Evolutionary conservation across 371 early-diverging fungal genomes (phyloP), one percentile per base, ranked within the genome.

Genomic region (Rhizopus sp.): DNA sequence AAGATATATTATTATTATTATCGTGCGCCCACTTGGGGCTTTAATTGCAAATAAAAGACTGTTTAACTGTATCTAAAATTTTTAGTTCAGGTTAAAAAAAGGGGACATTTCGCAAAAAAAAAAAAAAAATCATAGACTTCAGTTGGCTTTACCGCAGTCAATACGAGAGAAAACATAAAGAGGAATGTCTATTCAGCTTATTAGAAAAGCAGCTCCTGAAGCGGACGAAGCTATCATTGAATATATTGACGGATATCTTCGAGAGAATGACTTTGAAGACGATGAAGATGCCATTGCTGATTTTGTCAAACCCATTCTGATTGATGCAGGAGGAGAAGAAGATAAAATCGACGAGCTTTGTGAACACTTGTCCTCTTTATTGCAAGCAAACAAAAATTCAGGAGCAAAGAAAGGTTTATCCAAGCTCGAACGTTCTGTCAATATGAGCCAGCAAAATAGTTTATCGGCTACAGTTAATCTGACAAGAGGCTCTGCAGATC

Each of bases 241-340:
- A 35, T 93, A 92, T 66, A 79, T 93, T 53, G 79, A 86, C 44
- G 93, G 93, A 10, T 95, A 92, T 68, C 81, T 97, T 10, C 83
- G 86, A 39, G 96, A 93, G 48, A 81, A 81, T 47, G 73, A 77
- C 29, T 58, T 77, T 58, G 82, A 78, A 54, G 94, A 92, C 63
- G 82, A 82, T 23, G 83, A 85, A 39, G 90, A 88, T 53, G 89
- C 88, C 5, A 82, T 97, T 40, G 55, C 77, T 31, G 96, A 94
- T 50, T 92, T 95, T 61, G 82, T 96, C 17, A 81, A 84, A 40
- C 96, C 98, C 1, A 80, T 98, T 42, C 78, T 98, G 5, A 70
- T 85, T 40, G 95, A 93, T 59, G 88, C 88, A 6, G 87, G 89
- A 49, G 86, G 84, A 48, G 77, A 84, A 0, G 86, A 81, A 39